Evolutionary conservation across 2,329 filamentous ascomycete species (phyloP), one percentile per base, ranked within the genome.

Genomic region (Raffaelea deltoideospora): DNA sequence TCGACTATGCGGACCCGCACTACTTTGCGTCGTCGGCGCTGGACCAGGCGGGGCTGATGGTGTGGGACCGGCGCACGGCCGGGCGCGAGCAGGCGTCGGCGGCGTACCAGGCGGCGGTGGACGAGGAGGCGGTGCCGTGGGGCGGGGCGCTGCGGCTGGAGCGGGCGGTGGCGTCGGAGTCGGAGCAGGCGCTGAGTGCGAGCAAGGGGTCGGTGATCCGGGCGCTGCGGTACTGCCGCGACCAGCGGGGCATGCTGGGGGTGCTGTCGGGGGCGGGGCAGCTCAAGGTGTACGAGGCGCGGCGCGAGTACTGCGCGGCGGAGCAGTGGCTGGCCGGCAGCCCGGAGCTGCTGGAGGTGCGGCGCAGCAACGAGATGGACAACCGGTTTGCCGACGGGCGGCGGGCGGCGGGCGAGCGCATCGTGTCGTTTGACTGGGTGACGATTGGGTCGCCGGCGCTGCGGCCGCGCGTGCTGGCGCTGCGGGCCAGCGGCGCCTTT

Each of bases 11-110:
- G 18, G 80, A 92, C 47, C 74, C 79, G 45, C 86, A 90, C 47
- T 88, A 86, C 54, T 88, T 90, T 57, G 76, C 83, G 2, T 87
- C 83, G 1, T 84, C 81, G 13, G 78, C 79, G 3, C 60, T 83
- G 11, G 80, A 83, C 40, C 76, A 83, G 34, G 78, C 82, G 1
- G 74, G 75, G 8, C 66, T 88, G 35, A 76, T 79, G 53, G 67
- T 88, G 23, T 88, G 82, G 82, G 82, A 88, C 50, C 72, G 78
- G 20, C 75, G 82, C 31, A 69, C 68, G n/a, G 65, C 63, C 11
- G 61, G 60, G 17, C 65, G 69, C 10, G 56, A 64, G 1, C 54
- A 65, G 10, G 66, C 68, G 9, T 74, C 70, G 10, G 55, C 63
- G 11, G 55, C 59, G 13, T 79, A 79, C 44, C 47, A 65, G 13